Percentiles rank a stretch among this genome's conserved stretches.
Conservation (phyloP, 352 stramenopile species). For the Pythium scleroteichum region DNA sequence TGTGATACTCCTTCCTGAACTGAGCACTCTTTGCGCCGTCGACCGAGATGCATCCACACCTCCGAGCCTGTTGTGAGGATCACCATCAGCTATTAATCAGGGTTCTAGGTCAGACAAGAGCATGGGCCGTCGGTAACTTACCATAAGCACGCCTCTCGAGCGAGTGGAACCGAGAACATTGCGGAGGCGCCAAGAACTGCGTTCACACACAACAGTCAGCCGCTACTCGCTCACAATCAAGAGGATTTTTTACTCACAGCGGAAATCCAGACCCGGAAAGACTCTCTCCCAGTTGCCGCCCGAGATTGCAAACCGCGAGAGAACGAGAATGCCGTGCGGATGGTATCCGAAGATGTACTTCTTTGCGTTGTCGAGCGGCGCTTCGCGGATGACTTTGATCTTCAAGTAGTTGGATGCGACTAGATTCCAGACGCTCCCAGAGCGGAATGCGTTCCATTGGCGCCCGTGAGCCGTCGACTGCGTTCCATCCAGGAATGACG, state of each 20-base stretch:
- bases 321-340: slow-evolving; percentile 69
- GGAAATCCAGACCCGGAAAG: slow-evolving; percentile 52
- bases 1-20: slow-evolving; percentile 57
- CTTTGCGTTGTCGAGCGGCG: slow-evolving; percentile 52
- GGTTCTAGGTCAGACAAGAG: too few relatives aligned
- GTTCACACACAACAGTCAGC: neutral
- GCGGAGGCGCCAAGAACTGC: slow-evolving; percentile 57
- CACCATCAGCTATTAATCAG: too few relatives aligned
- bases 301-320: slow-evolving; percentile 63
- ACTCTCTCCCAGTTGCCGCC: slow-evolving; percentile 69
- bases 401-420: slow-evolving; percentile 50
- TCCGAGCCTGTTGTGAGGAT: too few relatives aligned
- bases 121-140: neutral
- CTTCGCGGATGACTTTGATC: slow-evolving; percentile 62
- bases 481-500: slow-evolving; percentile 54
- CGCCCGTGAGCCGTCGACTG: slow-evolving; percentile 53
- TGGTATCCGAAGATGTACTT: slow-evolving; percentile 74
- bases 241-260: slow-evolving; percentile 30
- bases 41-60: slow-evolving; percentile 67
- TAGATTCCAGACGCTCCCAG: slow-evolving; percentile 42
- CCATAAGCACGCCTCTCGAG: slow-evolving; percentile 63
- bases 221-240: neutral
- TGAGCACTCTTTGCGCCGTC: slow-evolving; percentile 67
- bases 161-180: slow-evolving; percentile 67
- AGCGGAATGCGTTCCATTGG: slow-evolving; percentile 48